These are phyloP conservation scores for Boletus coccyginus DNA, from an alignment of 768 basidiomycete genomes.

Conservation along the genomic window DNA sequence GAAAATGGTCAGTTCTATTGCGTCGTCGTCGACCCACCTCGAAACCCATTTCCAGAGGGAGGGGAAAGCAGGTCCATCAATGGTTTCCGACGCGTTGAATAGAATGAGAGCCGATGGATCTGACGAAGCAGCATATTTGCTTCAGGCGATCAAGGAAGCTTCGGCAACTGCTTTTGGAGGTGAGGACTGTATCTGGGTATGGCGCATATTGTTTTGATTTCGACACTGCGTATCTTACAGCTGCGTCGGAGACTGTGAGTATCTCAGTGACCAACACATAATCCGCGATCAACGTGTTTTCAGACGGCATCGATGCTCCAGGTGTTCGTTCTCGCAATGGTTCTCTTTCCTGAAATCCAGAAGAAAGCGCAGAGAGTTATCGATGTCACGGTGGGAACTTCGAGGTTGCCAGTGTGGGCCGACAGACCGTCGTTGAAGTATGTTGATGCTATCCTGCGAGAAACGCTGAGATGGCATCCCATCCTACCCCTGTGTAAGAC, in stretches of 20 bases:
- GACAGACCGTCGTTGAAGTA: conserved; percentile 29
- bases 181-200: background rate
- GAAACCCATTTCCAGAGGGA: conserved; percentile 6
- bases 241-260: conserved; percentile 19
- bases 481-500: conserved; percentile 23
- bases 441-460: conserved; percentile 27
- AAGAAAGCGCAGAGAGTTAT: conserved; percentile 29
- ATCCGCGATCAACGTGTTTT: background rate
- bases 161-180: conserved; percentile 22
- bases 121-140: background rate
- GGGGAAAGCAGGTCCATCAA: conserved; percentile 10
- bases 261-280: background rate
- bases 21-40: background rate
- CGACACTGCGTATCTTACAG: background rate
- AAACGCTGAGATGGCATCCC: conserved; percentile 27
- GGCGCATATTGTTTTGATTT: background rate
- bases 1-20: conserved; percentile 11
- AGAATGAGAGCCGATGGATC: conserved; percentile 1
- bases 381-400: conserved; percentile 24
- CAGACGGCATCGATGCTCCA: conserved; percentile 27
- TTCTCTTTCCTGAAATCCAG: conserved; percentile 28
- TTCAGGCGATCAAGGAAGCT: conserved; percentile 17
- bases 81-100: conserved; percentile 16
- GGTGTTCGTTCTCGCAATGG: conserved; percentile 36
- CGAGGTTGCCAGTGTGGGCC: conserved; percentile 25